Base-by-base conservation (phyloP, 2,329 filamentous ascomycete genomes). In the Ilyonectria destructans region DNA sequence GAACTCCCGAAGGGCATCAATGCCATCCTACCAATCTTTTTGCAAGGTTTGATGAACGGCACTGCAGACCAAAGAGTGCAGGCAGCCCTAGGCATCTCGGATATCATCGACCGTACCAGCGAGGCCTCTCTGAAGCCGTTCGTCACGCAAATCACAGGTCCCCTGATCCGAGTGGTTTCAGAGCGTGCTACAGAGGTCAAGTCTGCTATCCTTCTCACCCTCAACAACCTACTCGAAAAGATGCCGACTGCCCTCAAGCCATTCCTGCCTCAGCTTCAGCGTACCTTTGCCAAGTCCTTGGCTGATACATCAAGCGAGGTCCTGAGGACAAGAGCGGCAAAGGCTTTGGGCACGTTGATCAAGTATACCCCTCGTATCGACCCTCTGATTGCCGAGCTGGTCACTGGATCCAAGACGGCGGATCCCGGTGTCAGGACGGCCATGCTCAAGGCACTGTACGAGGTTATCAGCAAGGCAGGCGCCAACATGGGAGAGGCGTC, bases 21-120 rank as follows among this genome's bases (percentile, higher is more conserved):
- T 78, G 95, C 96, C 70, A 92, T 99, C 71, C 84, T 99, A 69
- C 96, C 97, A 2, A 98, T 99, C 73, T 98, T 99, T 88, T 82
- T 98, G 78, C 97, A 99, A 80, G 96, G 96, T 82, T 87, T 99
- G 73, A 97, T 99, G 92, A 98, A 99, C 77, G 97, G 96, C 65
- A 95, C 93, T 43, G 86, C 93, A 17, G 96, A 99, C 6, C 96
- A 99, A 84, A 90, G 95, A 79, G 96, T 94, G 29, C 93, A 97
- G 79, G 91, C 96, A 65, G 96, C 97, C 52, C 87, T 98, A 70
- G 96, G 94, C 64, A 97, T 99, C 74, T 97, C 95, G 2, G 97
- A 99, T 79, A 93, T 99, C 73, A 92, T 98, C 71, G 96, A 98
- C 83, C 91, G 96, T 65, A 97, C 96, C 29, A 96, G 92, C 80